Evolutionary conservation across 768 basidiomycete species (phyloP).

Genomic region (Suillus fuscotomentosus): DNA sequence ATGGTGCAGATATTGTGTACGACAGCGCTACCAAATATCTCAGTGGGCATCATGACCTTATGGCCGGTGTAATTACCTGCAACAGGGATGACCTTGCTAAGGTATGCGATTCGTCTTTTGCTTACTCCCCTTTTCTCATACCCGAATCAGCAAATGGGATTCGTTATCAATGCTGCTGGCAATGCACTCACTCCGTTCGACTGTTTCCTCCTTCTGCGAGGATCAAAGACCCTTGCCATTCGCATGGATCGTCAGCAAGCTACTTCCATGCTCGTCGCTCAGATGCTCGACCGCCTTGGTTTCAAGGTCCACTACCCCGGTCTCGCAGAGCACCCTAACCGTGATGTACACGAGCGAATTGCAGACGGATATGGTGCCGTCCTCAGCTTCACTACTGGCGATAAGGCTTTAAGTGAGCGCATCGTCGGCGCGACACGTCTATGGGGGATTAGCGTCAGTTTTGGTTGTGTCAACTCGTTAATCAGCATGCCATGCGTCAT

Average conservation of each 20-base stretch:
- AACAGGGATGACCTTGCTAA: slow-evolving; percentile 89
- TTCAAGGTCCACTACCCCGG: slow-evolving; percentile 95
- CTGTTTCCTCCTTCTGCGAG: slow-evolving; percentile 92
- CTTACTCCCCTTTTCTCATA: neutral
- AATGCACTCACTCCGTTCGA: slow-evolving; percentile 96
- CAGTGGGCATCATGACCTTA: slow-evolving; percentile 97
- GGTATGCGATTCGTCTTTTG: slow-evolving; percentile 36
- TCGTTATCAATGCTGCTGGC: slow-evolving; percentile 90
- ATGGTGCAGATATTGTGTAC: slow-evolving; percentile 96
- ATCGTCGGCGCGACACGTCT: slow-evolving; percentile 91
- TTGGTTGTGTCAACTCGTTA: slow-evolving; percentile 96
- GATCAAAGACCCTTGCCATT: slow-evolving; percentile 93
- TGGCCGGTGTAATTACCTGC: slow-evolving; percentile 95
- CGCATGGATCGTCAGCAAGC: slow-evolving; percentile 94
- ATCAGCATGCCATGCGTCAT: slow-evolving; percentile 99
- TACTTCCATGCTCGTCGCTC: slow-evolving; percentile 79
- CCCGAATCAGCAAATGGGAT: slow-evolving; percentile 71
- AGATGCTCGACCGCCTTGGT: slow-evolving; percentile 80
- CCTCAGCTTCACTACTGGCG: slow-evolving; percentile 90
- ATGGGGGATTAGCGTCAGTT: slow-evolving; percentile 98
- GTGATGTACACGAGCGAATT: slow-evolving; percentile 87
- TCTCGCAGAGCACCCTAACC: slow-evolving; percentile 74
- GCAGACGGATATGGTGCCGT: slow-evolving; percentile 93
- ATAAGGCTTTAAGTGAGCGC: slow-evolving; percentile 85
- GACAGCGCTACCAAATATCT: slow-evolving; percentile 98